Base-by-base conservation (phyloP, 2,329 filamentous ascomycete genomes). In the Aspergillus terreus region DNA sequence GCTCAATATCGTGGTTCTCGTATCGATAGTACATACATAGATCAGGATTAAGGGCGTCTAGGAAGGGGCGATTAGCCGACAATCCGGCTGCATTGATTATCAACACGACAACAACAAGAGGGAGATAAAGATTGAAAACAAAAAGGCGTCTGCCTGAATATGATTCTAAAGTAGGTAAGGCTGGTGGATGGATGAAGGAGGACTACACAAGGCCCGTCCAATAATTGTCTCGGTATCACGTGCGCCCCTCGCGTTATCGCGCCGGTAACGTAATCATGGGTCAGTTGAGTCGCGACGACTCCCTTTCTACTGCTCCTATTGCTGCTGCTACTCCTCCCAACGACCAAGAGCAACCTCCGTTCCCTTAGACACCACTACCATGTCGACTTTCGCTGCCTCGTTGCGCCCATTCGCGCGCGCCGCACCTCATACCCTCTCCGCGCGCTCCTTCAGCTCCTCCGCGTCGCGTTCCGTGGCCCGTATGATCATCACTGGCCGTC, bases 401-500 rank as follows among this genome's bases (percentile, higher is more conserved):
- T 77, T 73, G 61, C 73, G 73, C 74, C 74, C 72, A 61, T 63
- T 70, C 74, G 68, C 73, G 73, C 67, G 74, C 77, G 68, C 74
- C 71, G 66, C 73, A 58, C 60, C 63, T 56, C 56, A 52, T 62
- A 56, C 71, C 51, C 58, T 65, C 52, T 63, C 75, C 57, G 68
- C 79, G 62, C 90, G 90, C 73, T 75, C 85, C 66, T 96, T 96
- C 82, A 90, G 84, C 76, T 84, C 85, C 62, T 76, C 84, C 38
- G 72, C 82, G 46, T 63, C 77, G 41, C 75, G 76, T 59, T 80
- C 82, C 56, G 66, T 94, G 60, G 89, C 94, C 61, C 87, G 86
- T 73, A 87, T 99, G 78, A 87, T 85, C 65, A 78, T 99, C 71
- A 81, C 96, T 62, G 94, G 94, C 67, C 87, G 91, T 71, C 84